phyloP scores from a whole-genome alignment of 768 basidiomycete genomes.

The Pleurotus djamor region DNA sequence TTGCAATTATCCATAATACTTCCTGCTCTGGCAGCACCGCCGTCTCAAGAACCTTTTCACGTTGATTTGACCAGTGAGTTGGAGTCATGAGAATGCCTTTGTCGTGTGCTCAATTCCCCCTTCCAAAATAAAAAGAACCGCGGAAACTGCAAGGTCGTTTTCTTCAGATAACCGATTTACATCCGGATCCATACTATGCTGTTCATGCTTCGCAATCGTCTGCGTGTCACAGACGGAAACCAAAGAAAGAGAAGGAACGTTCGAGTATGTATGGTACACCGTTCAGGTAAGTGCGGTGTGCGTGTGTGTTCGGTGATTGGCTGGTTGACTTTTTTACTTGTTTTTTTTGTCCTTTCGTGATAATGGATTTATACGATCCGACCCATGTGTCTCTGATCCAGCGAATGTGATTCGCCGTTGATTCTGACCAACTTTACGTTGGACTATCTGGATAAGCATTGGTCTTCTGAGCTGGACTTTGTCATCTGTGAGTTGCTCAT shows the following conservation, averaged over 20 bases:
- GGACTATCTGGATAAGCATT: slow-evolving; percentile 74
- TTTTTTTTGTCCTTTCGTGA: too few species aligned
- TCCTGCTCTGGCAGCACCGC: slow-evolving; percentile 33
- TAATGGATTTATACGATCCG: neutral
- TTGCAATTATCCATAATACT: slow-evolving; percentile 15
- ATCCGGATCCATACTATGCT: slow-evolving; percentile 56
- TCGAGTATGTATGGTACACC: slow-evolving; percentile 69
- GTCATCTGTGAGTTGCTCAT: slow-evolving; percentile 64
- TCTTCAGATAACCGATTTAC: slow-evolving; percentile 82
- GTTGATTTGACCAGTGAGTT: slow-evolving; percentile 27
- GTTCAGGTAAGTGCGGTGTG: slow-evolving; percentile 49
- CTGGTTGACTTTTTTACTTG: neutral
- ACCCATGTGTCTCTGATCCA: slow-evolving; percentile 19
- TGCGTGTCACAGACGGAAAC: slow-evolving; percentile 67
- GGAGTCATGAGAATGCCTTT: neutral
- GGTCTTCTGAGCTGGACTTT: slow-evolving; percentile 86
- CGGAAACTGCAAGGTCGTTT: slow-evolving; percentile 69
- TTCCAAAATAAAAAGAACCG: slow-evolving; percentile 26
- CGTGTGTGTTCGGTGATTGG: neutral
- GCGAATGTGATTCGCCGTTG: slow-evolving; percentile 82
- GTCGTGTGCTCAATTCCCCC: slow-evolving; percentile 7
- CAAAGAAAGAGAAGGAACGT: slow-evolving; percentile 48
- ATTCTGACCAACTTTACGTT: slow-evolving; percentile 79
- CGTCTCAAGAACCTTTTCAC: slow-evolving; percentile 37
- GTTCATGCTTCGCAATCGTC: slow-evolving; percentile 49